These are phyloP conservation scores for Penicilliopsis zonata DNA, from an alignment of 495 filamentous ascomycete genomes.

Conservation along the genomic window DNA sequence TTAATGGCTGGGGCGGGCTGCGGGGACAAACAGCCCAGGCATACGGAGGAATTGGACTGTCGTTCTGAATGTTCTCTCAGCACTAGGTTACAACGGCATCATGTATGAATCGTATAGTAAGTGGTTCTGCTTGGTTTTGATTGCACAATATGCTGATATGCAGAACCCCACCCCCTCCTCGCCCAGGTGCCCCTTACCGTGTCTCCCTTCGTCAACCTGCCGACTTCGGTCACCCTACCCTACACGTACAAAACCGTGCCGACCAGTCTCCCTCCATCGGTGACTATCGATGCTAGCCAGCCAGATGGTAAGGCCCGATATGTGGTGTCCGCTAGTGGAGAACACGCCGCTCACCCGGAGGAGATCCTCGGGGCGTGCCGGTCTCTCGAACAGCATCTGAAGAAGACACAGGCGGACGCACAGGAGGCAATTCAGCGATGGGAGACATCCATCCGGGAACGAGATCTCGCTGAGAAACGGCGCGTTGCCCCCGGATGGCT, in stretches of 20 bases:
- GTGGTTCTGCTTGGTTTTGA: conserved; percentile 3
- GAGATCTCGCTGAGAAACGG: conserved; percentile 85
- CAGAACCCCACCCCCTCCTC: conserved; percentile 76
- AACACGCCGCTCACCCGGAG: conserved; percentile 67
- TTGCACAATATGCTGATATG: neutral
- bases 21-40: too few relatives aligned
- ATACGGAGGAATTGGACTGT: too few relatives aligned
- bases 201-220: conserved; percentile 87
- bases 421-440: conserved; percentile 53
- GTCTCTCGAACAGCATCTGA: conserved; percentile 62
- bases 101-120: conserved; percentile 37
- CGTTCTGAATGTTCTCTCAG: too few relatives aligned
- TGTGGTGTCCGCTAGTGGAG: conserved; percentile 57
- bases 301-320: conserved; percentile 44
- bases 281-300: conserved; percentile 40
- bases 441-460: conserved; percentile 55
- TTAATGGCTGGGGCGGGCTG: too few relatives aligned
- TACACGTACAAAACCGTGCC: conserved; percentile 90
- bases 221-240: conserved; percentile 79
- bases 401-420: conserved; percentile 49
- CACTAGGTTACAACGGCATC: conserved; percentile 1
- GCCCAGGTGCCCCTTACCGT: conserved; percentile 88
- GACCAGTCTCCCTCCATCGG: conserved; percentile 69
- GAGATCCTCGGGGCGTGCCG: conserved; percentile 72
- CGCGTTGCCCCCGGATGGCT: conserved; percentile 88